Base-by-base conservation (phyloP, 1,139 yeast genomes). In the Candida sp. region DNA sequence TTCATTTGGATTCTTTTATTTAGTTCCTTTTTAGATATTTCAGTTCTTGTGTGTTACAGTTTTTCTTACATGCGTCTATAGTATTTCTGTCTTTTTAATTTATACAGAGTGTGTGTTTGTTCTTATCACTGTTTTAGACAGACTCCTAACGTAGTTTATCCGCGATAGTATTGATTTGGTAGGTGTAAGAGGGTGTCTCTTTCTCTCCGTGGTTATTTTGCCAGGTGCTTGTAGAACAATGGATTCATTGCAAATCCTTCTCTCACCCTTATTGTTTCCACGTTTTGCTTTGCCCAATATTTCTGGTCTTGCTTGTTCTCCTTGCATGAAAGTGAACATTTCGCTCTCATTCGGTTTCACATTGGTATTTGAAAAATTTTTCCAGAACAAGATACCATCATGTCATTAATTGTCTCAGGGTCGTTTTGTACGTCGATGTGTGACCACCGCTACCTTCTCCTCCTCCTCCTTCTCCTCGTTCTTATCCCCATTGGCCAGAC, bases 191-290 rank as follows among this genome's bases (percentile, higher is more conserved):
- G 17, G n/a, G 1, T 28, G 31, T 6, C 2, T 28, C 7, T 28
- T 2, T 8, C 2, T 28, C 7, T 28, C 8, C 7, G 31, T 7
- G 9, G 9, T 28, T 7, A 28, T 2, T 7, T 7, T 28, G 9
- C 2, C 9, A 28, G 9, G 17, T 5, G 7, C 8, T 38, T 38
- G 42, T 38, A 38, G 27, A 26, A 26, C 31, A 38, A 38, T 38
- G 32, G 27, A 38, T 38, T 38, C 42, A 38, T 38, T 38, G 42
- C 27, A 38, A 38, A 38, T 38, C 32, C 11, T 38, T 11, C 11
- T 6, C 22, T 34, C 7, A 5, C 5, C 22, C 22, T 25, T 4
- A 17, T n/a, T 34, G 6, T 25, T 4, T 34, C 22, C 7, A 26
- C 12, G 5, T 38, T 25, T 3, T 37, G 28, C 3, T 4, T 37